A percentile compares a stretch with the other conserved stretches of the same genome.
Conservation (phyloP, 306 rosid genomes). For the Pueraria montana region DNA sequence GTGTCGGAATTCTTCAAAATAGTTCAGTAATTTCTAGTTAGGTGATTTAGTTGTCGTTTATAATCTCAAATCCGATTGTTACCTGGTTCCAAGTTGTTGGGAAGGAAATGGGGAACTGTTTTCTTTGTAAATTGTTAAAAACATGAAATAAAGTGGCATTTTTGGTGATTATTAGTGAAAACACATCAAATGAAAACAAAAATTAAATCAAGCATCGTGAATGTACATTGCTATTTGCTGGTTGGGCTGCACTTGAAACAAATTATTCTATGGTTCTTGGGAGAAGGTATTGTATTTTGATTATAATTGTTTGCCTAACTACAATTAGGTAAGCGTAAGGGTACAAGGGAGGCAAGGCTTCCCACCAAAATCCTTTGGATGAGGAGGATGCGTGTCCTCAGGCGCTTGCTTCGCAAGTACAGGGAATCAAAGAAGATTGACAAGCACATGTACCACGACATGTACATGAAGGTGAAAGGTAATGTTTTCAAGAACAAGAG, state of each 20-base stretch:
- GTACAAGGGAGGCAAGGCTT: slow-evolving; percentile 95
- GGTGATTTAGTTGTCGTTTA: too few species aligned
- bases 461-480: slow-evolving; percentile 99
- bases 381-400: slow-evolving; percentile 96
- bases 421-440: slow-evolving; percentile 90
- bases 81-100: neutral
- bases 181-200: neutral
- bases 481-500: slow-evolving; percentile 95
- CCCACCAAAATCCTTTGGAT: slow-evolving; percentile 96
- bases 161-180: neutral
- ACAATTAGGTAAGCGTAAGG: slow-evolving; percentile 81
- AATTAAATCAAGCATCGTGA: neutral
- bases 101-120: neutral
- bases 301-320: neutral
- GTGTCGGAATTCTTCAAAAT: neutral
- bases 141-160: neutral
- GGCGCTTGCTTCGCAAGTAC: slow-evolving; percentile 94
- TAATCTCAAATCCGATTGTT: neutral
- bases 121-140: neutral
- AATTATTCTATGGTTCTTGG: neutral
- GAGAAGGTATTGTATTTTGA: neutral
- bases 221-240: neutral
- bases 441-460: slow-evolving; percentile 96
- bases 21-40: too few species aligned
- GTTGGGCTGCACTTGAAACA: neutral